Conservation (phyloP, 116 monocot species). For the Papilionanthe hybrid region DNA sequence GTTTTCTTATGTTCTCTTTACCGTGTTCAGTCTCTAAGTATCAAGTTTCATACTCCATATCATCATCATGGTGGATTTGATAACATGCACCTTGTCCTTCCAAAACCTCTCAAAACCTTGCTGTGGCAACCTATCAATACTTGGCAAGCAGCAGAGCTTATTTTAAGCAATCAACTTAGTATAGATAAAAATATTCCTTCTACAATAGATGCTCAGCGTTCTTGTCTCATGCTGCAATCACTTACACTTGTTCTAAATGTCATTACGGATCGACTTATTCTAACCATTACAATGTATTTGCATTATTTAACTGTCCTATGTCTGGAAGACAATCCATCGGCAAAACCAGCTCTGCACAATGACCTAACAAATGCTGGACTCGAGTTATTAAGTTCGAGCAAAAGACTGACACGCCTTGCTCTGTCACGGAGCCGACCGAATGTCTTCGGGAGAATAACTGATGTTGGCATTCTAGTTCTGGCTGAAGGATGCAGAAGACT, state of each 20-base stretch:
- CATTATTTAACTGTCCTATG: constrained; percentile 46
- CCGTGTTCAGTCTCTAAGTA: constrained; percentile 42
- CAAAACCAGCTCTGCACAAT: constrained; percentile 23
- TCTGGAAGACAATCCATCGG: constrained; percentile 60
- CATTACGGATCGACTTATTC: constrained; percentile 63
- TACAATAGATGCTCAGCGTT: background rate
- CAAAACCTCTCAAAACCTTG: constrained; percentile 39
- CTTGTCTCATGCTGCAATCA: constrained; percentile 27
- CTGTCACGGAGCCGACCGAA: constrained; percentile 36
- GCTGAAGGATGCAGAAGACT: constrained; percentile 60
- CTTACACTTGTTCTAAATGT: constrained; percentile 60
- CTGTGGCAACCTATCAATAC: constrained; percentile 47
- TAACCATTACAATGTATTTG: constrained; percentile 35
- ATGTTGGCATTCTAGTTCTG: constrained; percentile 64
- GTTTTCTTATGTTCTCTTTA: background rate
- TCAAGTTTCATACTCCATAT: constrained; percentile 37
- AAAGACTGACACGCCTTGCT: constrained; percentile 47
- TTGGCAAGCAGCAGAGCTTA: constrained; percentile 19
- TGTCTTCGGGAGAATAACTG: constrained; percentile 60
- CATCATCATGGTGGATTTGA: constrained; percentile 1
- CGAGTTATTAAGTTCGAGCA: constrained; percentile 44
- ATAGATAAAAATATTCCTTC: background rate
- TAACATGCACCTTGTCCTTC: constrained; percentile 16
- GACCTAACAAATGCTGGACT: constrained; percentile 72
- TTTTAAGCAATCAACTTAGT: background rate